phyloP scores from a whole-genome alignment of 306 rosid species.

The Quercus ilex region DNA sequence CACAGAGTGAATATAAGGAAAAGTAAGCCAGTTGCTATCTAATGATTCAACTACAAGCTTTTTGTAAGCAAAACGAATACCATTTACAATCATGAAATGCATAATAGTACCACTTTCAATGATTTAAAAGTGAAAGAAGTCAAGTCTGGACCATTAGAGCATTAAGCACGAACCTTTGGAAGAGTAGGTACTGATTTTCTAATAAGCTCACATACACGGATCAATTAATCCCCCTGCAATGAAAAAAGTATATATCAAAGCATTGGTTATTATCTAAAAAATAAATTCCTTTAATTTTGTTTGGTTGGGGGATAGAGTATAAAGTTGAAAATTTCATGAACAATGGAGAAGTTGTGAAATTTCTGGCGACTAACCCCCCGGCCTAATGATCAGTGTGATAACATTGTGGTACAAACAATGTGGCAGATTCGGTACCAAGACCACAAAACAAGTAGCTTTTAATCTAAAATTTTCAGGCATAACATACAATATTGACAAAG shows the following conservation, averaged over 20 bases:
- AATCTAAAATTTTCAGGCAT: neutral
- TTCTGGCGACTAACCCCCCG: neutral
- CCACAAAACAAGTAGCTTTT: neutral
- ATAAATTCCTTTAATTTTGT: neutral
- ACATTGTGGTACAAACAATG: neutral
- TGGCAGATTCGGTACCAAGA: neutral
- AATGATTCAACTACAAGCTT: no score
- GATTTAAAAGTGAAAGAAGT: neutral
- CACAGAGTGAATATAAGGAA: neutral
- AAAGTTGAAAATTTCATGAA: neutral
- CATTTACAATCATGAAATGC: neutral
- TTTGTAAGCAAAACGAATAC: neutral
- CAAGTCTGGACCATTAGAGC: constrained; percentile 31
- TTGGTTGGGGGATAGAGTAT: neutral
- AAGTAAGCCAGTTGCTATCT: no score
- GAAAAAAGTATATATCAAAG: constrained; percentile 6
- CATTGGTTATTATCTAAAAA: constrained; percentile 4
- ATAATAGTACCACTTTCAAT: neutral
- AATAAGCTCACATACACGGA: constrained; percentile 60
- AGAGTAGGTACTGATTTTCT: constrained; percentile 63
- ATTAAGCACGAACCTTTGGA: constrained; percentile 63
- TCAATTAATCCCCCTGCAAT: constrained; percentile 54
- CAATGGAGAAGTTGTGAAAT: neutral
- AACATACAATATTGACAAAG: neutral
- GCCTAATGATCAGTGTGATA: constrained; percentile 7